Conservation (phyloP, 257 asterid genomes). For the Nicotiana obtusifolia region DNA sequence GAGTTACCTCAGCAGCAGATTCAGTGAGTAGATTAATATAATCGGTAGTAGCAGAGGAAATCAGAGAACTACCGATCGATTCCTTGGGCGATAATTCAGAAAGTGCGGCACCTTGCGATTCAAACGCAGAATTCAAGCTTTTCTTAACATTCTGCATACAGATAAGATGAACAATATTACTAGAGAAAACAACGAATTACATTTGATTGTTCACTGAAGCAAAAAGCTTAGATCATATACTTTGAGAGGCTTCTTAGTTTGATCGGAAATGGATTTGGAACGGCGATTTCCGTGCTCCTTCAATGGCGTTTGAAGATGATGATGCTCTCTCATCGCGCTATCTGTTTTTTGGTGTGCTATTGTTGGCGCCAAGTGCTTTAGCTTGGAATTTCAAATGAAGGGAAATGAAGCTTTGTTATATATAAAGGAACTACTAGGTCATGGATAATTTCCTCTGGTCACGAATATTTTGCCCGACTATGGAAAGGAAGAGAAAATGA, state of each 20-base stretch:
- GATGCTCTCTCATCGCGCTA: background rate
- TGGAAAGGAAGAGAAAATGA: background rate
- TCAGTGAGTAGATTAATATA: background rate
- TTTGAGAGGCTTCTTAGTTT: background rate
- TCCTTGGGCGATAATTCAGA: background rate
- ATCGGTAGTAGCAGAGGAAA: background rate
- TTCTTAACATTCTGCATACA: constrained; percentile 6
- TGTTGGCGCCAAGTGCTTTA: background rate
- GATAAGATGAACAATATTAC: background rate
- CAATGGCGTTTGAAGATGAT: background rate
- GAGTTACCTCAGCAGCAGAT: background rate
- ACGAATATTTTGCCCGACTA: background rate
- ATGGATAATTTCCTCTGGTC: background rate
- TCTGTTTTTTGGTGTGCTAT: background rate
- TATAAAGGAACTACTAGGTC: too few relatives aligned
- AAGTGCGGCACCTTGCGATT: background rate
- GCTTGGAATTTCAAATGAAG: background rate
- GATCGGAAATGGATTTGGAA: background rate
- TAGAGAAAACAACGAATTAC: background rate
- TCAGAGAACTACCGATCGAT: background rate
- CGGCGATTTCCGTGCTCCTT: constrained; percentile 6
- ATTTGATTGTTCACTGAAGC: background rate
- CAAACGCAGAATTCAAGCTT: background rate
- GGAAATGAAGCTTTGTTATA: background rate
- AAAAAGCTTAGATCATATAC: background rate